Evolutionary conservation across 116 monocot species (phyloP), one percentile per base, ranked within the genome.

Genomic region (Posidonia oceanica): DNA sequence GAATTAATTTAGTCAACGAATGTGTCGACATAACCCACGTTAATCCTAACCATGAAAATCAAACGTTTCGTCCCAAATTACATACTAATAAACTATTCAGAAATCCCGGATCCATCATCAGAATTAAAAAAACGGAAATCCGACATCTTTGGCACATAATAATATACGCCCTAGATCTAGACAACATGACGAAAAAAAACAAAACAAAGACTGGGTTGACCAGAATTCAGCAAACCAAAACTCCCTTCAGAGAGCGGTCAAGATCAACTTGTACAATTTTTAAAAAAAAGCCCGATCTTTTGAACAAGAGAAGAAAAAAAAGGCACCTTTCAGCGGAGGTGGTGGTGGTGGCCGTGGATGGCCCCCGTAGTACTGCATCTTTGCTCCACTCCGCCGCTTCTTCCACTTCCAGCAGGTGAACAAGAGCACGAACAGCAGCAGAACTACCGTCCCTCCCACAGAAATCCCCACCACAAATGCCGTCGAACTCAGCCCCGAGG

Each of bases 361-460:
- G 4, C 59, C 14, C 4, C 29, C 14, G 39, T 22, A 22, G 21
- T 38, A 36, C 22, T 54, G 21, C 48, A 1, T 7, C 21, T 61
- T 41, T 17, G 5, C 22, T 18, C 12, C 48, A 48, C 39, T 41
- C 60, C 48, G 5, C 23, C 41, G 60, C 60, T 71, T 71, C 54
- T 69, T 54, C 71, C 71, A 71, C 59, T 29, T 71, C 71, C 71
- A 71, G 44, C 71, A 71, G 14, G 55, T 54, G 39, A 71, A 29
- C 71, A 71, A 16, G 10, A 59, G 44, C 14, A 54, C 59, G 14
- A 39, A 18, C 16, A 71, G 22, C 44, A 71, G 14, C 18, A 71
- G 40, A 36, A 71, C 71, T 4, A 48, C 42, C 3, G 44, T 54
- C 44, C 71, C 71, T 7, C 71, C 71, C 55, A 71, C 61, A 6